phyloP scores from a whole-genome alignment of 1,284 basidiomycete species.

The Marasmius fiardii region DNA sequence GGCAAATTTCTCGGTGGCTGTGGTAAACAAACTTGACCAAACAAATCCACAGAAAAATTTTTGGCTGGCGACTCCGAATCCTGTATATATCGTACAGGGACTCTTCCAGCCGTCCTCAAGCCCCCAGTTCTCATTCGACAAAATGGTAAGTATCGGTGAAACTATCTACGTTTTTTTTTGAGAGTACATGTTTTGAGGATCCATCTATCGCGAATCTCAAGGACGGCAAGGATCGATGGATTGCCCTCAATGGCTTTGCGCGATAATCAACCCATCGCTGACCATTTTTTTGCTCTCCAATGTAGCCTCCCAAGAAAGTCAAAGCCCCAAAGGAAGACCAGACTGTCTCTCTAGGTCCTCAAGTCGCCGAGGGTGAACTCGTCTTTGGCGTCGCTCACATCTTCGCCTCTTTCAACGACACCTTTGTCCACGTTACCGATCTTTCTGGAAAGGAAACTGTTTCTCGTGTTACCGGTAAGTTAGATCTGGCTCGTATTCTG shows the following conservation, averaged over 20 bases:
- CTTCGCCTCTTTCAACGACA: slow-evolving; percentile 99
- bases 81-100: background rate
- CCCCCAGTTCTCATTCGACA: background rate
- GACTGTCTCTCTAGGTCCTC: slow-evolving; percentile 87
- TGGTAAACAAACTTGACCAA: background rate
- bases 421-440: slow-evolving; percentile 99
- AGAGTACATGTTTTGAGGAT: no score
- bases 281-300: background rate
- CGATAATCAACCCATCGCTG: background rate
- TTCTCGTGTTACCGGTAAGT: slow-evolving; percentile 94
- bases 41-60: background rate
- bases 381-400: slow-evolving; percentile 97
- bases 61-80: background rate
- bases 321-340: slow-evolving; percentile 78
- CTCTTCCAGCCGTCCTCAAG: no score
- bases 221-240: no score
- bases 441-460: slow-evolving; percentile 99
- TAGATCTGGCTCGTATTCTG: slow-evolving; percentile 25
- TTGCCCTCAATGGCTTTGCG: no score
- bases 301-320: slow-evolving; percentile 75
- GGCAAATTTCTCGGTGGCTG: background rate
- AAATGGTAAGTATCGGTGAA: slow-evolving; percentile 27
- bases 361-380: slow-evolving; percentile 92
- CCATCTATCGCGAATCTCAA: no score
- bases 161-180: no score